Base-by-base conservation (phyloP, 768 basidiomycete species). In the Ephemerocybe angulata region DNA sequence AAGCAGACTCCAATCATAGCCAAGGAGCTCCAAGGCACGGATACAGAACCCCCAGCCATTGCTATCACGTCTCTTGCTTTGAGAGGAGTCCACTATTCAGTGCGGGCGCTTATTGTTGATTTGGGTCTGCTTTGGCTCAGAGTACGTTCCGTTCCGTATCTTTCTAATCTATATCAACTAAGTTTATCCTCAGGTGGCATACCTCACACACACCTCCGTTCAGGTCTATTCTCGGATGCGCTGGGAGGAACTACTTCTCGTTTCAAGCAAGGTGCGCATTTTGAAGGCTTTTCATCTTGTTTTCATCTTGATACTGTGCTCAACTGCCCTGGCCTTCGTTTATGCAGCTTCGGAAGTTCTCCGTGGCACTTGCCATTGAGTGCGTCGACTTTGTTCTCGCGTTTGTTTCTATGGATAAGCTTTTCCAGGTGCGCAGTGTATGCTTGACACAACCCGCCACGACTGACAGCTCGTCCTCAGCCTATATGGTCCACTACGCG, bases 391-490 rank as follows among this genome's bases (percentile, higher is more conserved):
- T 55, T 44, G 53, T 58, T 12, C 29, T 60, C 19, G 49, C 54
- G n/a, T 60, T 60, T 49, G 48, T 58, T n/a, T 47, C 53, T 10
- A 46, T 41, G 29, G 57, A 58, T 28, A 38, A 47, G 21, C 28
- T 58, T 6, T 52, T 55, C 42, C 57, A 60, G 44, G 56, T 60
- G 21, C 8, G 22, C n/a, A n/a, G n/a, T n/a, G n/a, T n/a, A n/a
- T n/a, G n/a, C n/a, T 15, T 47, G 6, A 8, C 8, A 11, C 28
- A 22, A 47, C 21, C 46, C 17, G 10, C 22, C 11, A 10, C 10
- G 22, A 24, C 11, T 24, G 11, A 10, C 11, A 43, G 11, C 19
- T 43, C 15, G 15, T 17, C 46, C 10, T 10, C 27, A 47, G 46
- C 46, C 46, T 22, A 27, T 25, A 8, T 47, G 46, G 46, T 10